Evolutionary conservation across 352 stramenopile genomes (phyloP).

Genomic region (Globisporangium alternatum): DNA sequence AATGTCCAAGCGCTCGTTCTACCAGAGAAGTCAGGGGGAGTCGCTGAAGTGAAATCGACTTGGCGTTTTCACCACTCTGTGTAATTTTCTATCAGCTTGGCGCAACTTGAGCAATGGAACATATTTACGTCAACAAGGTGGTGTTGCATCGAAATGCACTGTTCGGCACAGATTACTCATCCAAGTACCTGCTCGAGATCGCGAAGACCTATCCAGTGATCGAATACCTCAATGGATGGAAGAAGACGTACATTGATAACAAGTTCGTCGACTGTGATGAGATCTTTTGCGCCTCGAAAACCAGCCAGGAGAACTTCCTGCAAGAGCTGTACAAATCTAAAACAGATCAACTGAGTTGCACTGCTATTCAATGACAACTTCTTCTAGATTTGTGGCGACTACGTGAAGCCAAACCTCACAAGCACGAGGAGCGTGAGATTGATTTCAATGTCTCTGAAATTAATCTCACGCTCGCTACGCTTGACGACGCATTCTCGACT

Average conservation of each 20-base stretch:
- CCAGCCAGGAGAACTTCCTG: background rate
- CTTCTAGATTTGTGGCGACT: constrained; percentile 6
- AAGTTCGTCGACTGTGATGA: background rate
- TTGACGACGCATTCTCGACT: constrained; percentile 30
- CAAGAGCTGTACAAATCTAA: background rate
- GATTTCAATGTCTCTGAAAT: constrained; percentile 32
- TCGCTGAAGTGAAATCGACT: background rate
- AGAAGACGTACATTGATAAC: background rate
- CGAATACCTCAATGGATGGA: background rate
- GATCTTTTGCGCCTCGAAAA: constrained; percentile 3
- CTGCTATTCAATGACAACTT: background rate
- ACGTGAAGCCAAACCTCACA: constrained; percentile 2
- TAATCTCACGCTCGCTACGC: too few species aligned
- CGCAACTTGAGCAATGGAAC: background rate
- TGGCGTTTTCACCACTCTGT: background rate
- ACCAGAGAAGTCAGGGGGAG: background rate
- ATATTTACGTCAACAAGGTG: background rate
- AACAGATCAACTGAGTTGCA: constrained; percentile 1
- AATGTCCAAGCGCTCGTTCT: constrained; percentile 3
- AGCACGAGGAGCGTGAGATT: constrained; percentile 5
- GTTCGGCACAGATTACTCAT: background rate
- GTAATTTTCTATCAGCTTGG: background rate
- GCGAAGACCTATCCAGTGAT: background rate
- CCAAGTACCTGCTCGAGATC: background rate
- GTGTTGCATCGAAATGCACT: background rate